Evolutionary conservation across 257 asterid species (phyloP).

Genomic region (Ilex aquifolium): DNA sequence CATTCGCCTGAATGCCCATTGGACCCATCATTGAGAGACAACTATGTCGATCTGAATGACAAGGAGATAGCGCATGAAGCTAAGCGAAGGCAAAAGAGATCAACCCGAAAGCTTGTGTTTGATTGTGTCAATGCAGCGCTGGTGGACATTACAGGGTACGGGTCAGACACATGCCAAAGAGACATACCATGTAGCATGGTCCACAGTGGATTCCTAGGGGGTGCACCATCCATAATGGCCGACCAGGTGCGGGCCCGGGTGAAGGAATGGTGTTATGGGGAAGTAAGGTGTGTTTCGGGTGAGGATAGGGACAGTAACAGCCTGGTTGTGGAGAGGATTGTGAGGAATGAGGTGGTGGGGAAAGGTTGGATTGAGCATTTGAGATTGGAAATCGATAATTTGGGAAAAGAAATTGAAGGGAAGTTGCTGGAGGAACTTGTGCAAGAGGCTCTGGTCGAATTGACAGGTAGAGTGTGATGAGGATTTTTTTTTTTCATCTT

Average conservation of each 20-base stretch:
- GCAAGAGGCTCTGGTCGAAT: slow-evolving; percentile 54
- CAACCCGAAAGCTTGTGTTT: slow-evolving; percentile 76
- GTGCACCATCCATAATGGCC: slow-evolving; percentile 21
- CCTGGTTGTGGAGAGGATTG: slow-evolving; percentile 61
- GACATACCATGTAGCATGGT: neutral
- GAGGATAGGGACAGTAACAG: slow-evolving; percentile 43
- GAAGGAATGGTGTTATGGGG: slow-evolving; percentile 54
- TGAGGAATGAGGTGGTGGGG: slow-evolving; percentile 63
- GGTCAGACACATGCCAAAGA: slow-evolving; percentile 6
- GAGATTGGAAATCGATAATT: slow-evolving; percentile 47
- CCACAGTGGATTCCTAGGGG: neutral
- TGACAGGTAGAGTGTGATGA: slow-evolving; percentile 37
- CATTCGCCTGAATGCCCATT: slow-evolving; percentile 78
- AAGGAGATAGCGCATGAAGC: slow-evolving; percentile 56
- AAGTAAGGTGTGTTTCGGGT: slow-evolving; percentile 21
- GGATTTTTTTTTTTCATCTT: neutral
- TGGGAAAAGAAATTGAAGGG: slow-evolving; percentile 61
- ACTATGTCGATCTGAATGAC: slow-evolving; percentile 17
- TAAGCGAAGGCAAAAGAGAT: slow-evolving; percentile 63
- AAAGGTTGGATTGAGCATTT: slow-evolving; percentile 55
- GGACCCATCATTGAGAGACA: slow-evolving; percentile 74
- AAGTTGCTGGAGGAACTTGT: slow-evolving; percentile 71
- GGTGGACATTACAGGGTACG: slow-evolving; percentile 51
- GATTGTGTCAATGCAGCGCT: slow-evolving; percentile 69
- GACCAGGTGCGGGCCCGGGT: slow-evolving; percentile 67